Evolutionary conservation across 2,329 filamentous ascomycete species (phyloP), one percentile per base, ranked within the genome.

Genomic region (Cadophora sp.): DNA sequence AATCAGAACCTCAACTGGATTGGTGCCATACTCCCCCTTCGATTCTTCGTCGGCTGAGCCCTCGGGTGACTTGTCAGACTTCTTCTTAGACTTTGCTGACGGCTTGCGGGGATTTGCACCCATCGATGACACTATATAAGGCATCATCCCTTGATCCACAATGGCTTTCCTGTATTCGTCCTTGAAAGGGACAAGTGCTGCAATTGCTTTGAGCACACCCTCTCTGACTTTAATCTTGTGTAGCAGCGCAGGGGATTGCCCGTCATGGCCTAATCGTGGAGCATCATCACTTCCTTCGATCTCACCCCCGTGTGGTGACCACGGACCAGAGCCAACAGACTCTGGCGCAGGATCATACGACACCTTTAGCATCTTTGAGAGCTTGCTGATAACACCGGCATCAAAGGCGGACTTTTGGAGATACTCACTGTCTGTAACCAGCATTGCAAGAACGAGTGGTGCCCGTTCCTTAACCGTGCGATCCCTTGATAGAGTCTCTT

Each of bases 401-500:
- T 97, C 92, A 51, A 90, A 90, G 0, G 94, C 93, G 45, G 93
- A 89, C 73, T 90, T 91, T 78, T 98, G 95, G 62, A 98, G 83
- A 66, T 87, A 85, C 68, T 91, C 88, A 76, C 90, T 93, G 74
- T 96, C 92, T 30, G 89, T 88, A 20, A 97, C 88, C 47, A 98
- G 83, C 55, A 89, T 88, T 18, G 93, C 92, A 64, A 98, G 83
- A 13, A 96, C 86, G 1, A 87, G 85, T 8, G 94, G 92, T 1
- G 91, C 89, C 69, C 87, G 87, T 76, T 95, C 92, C 64, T 89
- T 83, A 14, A 93, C 83, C 9, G 80, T 78, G 73, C 86, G 83
- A 24, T 81, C 80, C 14, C 80, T 74, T 14, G 81, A 79, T 36
- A 76, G 78, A 36, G 78, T 73, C 16, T 79, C 73, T 41, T 76